phyloP scores from a whole-genome alignment of 2,329 filamentous ascomycete genomes.

The Stemphylium lycopersici region DNA sequence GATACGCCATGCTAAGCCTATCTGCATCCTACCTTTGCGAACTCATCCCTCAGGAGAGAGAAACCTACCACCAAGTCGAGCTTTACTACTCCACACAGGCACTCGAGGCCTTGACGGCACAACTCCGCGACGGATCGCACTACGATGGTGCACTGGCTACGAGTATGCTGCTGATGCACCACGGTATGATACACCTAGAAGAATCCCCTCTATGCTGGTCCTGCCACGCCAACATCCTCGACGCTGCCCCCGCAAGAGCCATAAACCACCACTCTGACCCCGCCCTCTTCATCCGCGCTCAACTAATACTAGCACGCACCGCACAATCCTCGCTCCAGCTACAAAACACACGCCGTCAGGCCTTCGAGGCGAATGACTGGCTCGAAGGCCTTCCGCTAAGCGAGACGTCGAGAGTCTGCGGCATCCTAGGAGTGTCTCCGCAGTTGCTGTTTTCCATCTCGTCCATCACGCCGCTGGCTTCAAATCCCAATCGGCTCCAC shows the following conservation, averaged over 20 bases:
- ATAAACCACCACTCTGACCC: conserved; percentile 34
- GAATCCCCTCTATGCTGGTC: conserved; percentile 43
- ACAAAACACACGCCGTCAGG: conserved; percentile 28
- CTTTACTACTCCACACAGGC: conserved; percentile 44
- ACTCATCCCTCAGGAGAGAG: conserved; percentile 36
- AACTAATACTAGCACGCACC: conserved; percentile 38
- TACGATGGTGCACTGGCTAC: conserved; percentile 41
- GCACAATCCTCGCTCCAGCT: conserved; percentile 32
- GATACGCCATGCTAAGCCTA: conserved; percentile 40
- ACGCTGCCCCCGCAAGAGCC: conserved; percentile 32
- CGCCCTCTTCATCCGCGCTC: conserved; percentile 37
- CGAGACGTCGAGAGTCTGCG: conserved; percentile 35
- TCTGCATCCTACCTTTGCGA: conserved; percentile 43
- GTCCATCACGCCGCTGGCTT: conserved; percentile 33
- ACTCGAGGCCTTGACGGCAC: conserved; percentile 33
- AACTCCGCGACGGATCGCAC: conserved; percentile 35
- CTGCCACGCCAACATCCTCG: conserved; percentile 41
- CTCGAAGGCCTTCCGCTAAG: conserved; percentile 25
- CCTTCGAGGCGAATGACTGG: conserved; percentile 36
- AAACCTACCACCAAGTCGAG: conserved; percentile 39
- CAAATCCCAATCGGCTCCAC: conserved; percentile 20
- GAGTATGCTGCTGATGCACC: conserved; percentile 45
- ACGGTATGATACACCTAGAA: conserved; percentile 35
- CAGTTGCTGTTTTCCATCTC: conserved; percentile 40
- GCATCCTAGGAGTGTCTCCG: conserved; percentile 36